phyloP scores from a whole-genome alignment of 192 early-diverging fungal species.

The Coemansia sp. region DNA sequence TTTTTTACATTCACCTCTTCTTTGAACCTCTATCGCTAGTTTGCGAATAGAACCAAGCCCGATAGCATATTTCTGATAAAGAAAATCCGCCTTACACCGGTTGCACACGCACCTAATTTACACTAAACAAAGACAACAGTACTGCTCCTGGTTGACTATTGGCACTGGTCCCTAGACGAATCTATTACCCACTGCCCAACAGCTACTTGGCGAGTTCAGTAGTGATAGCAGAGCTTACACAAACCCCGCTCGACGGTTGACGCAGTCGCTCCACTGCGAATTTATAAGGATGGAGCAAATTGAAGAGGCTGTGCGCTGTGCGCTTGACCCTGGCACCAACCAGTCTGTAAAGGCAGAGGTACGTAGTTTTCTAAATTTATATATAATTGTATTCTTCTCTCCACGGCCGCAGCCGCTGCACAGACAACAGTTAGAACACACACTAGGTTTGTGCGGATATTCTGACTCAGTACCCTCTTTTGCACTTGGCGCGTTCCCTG shows the following conservation, averaged over 20 bases:
- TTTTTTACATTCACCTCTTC: neutral
- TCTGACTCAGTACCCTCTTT: constrained; percentile 7
- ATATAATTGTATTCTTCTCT: neutral
- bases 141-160: neutral
- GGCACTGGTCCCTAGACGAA: neutral
- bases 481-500: neutral
- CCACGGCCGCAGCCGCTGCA: neutral
- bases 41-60: neutral
- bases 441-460: constrained; percentile 4
- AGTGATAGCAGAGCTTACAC: neutral
- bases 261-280: constrained; percentile 7
- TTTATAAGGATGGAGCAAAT: constrained; percentile 65
- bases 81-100: neutral
- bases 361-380: constrained; percentile 18
- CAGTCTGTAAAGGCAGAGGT: constrained; percentile 73
- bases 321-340: constrained; percentile 71
- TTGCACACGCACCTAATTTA: neutral
- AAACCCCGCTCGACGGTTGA: neutral
- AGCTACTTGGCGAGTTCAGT: neutral
- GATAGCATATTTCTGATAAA: neutral
- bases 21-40: neutral
- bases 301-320: constrained; percentile 76
- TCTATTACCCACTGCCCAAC: neutral
- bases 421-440: neutral
- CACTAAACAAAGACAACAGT: neutral